Evolutionary conservation across 768 basidiomycete species (phyloP).

Genomic region (Naematelia aurantialba): DNA sequence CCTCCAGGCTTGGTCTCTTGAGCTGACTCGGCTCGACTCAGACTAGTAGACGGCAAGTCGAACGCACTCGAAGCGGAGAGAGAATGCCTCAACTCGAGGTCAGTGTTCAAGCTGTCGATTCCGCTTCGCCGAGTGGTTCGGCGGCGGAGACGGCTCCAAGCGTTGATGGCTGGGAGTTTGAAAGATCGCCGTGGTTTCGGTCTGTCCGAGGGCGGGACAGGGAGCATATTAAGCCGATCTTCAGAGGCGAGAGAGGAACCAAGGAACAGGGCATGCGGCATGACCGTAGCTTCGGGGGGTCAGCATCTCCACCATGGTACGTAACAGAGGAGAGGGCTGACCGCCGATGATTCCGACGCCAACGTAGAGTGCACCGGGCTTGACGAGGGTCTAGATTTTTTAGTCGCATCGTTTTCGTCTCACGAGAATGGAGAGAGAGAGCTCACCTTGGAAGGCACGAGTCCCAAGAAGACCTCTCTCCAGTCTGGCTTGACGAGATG

Average conservation of each 20-base stretch:
- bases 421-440: no score
- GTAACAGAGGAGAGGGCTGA: conserved; percentile 9
- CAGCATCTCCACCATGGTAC: conserved; percentile 49
- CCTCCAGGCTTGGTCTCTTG: not conserved
- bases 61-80: not conserved
- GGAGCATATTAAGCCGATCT: conserved; percentile 58
- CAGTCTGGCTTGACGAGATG: conserved; percentile 67
- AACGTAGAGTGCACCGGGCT: conserved; percentile 50
- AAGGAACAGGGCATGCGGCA: conserved; percentile 90
- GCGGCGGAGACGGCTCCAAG: not conserved
- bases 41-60: no score
- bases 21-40: not conserved
- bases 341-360: conserved; percentile 47
- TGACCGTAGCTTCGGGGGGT: conserved; percentile 84
- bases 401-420: no score
- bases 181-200: conserved; percentile 1
- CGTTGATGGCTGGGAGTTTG: conserved; percentile 11
- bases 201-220: conserved; percentile 20
- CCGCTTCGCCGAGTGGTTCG: not conserved
- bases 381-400: conserved; percentile 34
- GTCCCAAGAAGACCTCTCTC: conserved; percentile 70
- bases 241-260: conserved; percentile 82
- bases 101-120: not conserved
- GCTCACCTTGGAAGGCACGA: conserved; percentile 63
- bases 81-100: not conserved